Base-by-base conservation (phyloP, 2,329 filamentous ascomycete species). In the Aureobasidium musti region DNA sequence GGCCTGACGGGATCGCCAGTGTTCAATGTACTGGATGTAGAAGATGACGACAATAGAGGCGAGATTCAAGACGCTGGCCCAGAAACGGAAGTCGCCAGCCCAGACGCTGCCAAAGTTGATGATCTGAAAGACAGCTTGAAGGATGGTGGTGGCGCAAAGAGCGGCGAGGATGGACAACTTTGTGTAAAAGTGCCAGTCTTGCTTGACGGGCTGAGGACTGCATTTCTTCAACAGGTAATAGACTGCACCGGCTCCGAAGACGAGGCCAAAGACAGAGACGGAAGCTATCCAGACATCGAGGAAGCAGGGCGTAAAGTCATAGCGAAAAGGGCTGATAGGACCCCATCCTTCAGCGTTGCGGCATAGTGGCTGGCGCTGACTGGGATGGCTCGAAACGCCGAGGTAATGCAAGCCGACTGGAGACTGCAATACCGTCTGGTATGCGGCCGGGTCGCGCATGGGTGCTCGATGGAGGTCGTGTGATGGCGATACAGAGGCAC, bases 291-390 rank as follows among this genome's bases (percentile, higher is more conserved):
- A 93, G 26, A 96, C 86, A 77, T 99, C 96, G 73, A 98, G 88
- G 76, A 99, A 99, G 82, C 95, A 99, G 47, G 95, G 94, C 19
- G 95, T 98, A 74, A 99, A 92, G 80, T 99, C 95, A 79, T 92
- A 97, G 77, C 94, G 86, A 71, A 88, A 83, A 41, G 89, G 88
- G 79, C 92, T 97, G 76, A 99, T 76, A 26, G 95, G 95, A 1
- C 96, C 96, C 95, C 95, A 99, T 74, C 95, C 96, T 79, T 98
- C 94, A 65, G 84, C 82, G 79, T 97, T 95, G 77, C 90, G 87
- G 80, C 94, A 98, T 78, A 97, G 82, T 67, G 91, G 87, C 76
- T 96, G 90, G 23, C 59, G 49, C 11, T 63, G 45, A 26, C 21
- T 17, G 19, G 57, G 41, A 19, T 57, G 23, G 52, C 14, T 35